phyloP scores from a whole-genome alignment of 73 alveolate species.

The Paramecium bursaria region DNA sequence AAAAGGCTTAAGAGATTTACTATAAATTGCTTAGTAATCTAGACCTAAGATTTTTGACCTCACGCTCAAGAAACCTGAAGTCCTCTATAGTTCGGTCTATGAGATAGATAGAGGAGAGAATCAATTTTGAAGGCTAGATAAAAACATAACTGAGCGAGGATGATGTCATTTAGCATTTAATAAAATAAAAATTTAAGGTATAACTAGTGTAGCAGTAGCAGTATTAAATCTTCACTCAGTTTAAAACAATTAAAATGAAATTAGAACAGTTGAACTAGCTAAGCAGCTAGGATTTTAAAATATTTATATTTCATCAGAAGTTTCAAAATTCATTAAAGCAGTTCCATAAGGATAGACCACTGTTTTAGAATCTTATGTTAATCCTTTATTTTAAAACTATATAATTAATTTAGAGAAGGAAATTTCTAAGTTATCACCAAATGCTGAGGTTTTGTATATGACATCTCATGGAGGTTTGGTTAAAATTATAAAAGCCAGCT shows the following conservation, averaged over 20 bases:
- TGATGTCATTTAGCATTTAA: not conserved
- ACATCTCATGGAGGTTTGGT: slow-evolving; percentile 91
- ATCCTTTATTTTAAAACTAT: slow-evolving; percentile 17
- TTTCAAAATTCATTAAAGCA: slow-evolving; percentile 7
- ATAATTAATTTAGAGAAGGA: no score
- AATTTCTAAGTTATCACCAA: no score
- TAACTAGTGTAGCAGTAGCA: slow-evolving; percentile 35
- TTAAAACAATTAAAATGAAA: not conserved
- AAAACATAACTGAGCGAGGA: not conserved
- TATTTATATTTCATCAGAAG: slow-evolving; percentile 17
- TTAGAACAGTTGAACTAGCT: not conserved
- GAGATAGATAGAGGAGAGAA: slow-evolving; percentile 43
- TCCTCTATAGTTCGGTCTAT: not conserved
- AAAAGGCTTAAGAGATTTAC: slow-evolving; percentile 85
- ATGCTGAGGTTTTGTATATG: slow-evolving; percentile 86
- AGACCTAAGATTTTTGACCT: slow-evolving; percentile 46
- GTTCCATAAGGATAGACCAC: slow-evolving; percentile 49
- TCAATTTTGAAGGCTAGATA: slow-evolving; percentile 13
- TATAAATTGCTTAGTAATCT: slow-evolving; percentile 40
- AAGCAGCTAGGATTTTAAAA: not conserved
- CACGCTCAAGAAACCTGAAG: slow-evolving; percentile 57
- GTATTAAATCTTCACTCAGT: slow-evolving; percentile 12
- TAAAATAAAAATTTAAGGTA: not conserved
- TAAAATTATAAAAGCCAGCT: slow-evolving; percentile 74
- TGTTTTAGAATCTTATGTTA: slow-evolving; percentile 39